A percentile compares a stretch with the other conserved stretches of the same genome.
These are phyloP conservation scores for Torulaspora franciscae DNA, from an alignment of 805 yeast species.

Conservation along the genomic window DNA sequence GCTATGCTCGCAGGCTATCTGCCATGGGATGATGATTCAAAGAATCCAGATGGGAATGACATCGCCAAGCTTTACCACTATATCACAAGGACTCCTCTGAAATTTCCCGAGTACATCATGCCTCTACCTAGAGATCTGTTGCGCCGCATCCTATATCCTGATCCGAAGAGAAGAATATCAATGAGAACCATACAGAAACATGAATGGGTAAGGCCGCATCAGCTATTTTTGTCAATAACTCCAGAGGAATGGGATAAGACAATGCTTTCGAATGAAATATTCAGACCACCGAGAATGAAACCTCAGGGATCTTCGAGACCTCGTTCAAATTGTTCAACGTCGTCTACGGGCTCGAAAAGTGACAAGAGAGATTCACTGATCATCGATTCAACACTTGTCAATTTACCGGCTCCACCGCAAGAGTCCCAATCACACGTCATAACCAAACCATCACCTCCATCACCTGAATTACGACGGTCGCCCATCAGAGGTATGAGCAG, in stretches of 20 bases:
- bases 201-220: constrained; percentile 84
- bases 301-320: constrained; percentile 24
- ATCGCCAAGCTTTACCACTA: constrained; percentile 86
- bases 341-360: constrained; percentile 39
- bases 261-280: constrained; percentile 17
- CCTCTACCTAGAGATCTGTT: constrained; percentile 88
- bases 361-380: constrained; percentile 38
- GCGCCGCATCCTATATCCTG: constrained; percentile 76
- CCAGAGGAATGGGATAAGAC: constrained; percentile 84
- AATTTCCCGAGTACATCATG: constrained; percentile 89
- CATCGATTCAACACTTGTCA: constrained; percentile 35
- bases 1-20: constrained; percentile 97
- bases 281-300: constrained; percentile 22
- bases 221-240: constrained; percentile 72
- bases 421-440: constrained; percentile 60
- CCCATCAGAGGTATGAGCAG: constrained; percentile 21
- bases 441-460: constrained; percentile 42
- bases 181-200: constrained; percentile 71
- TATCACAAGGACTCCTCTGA: constrained; percentile 84
- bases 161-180: constrained; percentile 70
- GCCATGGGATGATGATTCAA: constrained; percentile 96
- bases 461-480: constrained; percentile 24
- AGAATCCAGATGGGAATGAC: constrained; percentile 93
- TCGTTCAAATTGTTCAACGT: constrained; percentile 34
- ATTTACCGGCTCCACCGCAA: constrained; percentile 62